Conservation (phyloP, 441 rosid species). For the Metrosideros polymorpha region DNA sequence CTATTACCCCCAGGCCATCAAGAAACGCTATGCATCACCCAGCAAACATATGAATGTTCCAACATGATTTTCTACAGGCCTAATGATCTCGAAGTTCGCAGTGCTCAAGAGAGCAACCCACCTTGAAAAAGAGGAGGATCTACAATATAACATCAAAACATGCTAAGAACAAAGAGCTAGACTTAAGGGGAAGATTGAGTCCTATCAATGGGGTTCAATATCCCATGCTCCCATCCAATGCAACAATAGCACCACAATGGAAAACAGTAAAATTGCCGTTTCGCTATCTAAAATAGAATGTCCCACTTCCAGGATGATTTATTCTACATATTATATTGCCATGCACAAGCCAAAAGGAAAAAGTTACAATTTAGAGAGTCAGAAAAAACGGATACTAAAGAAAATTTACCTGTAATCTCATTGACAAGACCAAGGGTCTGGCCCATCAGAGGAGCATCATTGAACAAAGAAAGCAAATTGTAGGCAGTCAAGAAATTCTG, state of each 20-base stretch:
- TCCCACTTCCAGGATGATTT: not conserved
- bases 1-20: not conserved
- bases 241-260: not conserved
- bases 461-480: conserved; percentile 13
- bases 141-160: not conserved
- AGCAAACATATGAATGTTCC: not conserved
- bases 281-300: not conserved
- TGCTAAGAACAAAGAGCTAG: not conserved
- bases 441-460: not conserved
- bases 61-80: too few species aligned
- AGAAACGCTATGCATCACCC: not conserved
- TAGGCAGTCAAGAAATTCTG: conserved; percentile 24
- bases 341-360: not conserved
- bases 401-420: not conserved
- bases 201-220: not conserved
- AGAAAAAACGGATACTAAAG: not conserved
- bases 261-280: not conserved
- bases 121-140: not conserved
- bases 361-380: not conserved
- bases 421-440: not conserved
- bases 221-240: not conserved
- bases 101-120: not conserved
- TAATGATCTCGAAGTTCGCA: not conserved
- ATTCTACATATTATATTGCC: not conserved
- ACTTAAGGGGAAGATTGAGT: not conserved